Percentiles rank a stretch among this genome's conserved stretches.
Conservation (phyloP, 2,329 filamentous ascomycete genomes). For the Mariannaea elegans region DNA sequence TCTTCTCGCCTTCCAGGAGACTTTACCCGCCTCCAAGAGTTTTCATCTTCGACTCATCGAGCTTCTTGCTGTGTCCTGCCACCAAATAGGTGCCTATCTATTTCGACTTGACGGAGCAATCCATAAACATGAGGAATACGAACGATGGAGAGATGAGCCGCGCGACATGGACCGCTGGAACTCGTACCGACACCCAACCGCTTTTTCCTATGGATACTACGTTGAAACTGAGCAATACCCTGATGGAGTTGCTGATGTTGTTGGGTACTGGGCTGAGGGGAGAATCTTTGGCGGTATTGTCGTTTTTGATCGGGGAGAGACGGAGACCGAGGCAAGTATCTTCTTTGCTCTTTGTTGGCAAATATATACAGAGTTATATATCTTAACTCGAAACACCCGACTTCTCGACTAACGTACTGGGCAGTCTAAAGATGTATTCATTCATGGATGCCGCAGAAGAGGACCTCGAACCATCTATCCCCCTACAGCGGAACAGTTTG, state of each 20-base stretch:
- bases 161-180: background rate
- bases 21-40: background rate
- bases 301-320: slow-evolving; percentile 40
- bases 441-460: background rate
- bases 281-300: slow-evolving; percentile 42
- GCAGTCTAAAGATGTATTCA: slow-evolving; percentile 1
- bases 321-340: slow-evolving; percentile 22
- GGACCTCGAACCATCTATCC: background rate
- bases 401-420: background rate
- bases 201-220: background rate
- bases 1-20: background rate
- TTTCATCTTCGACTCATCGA: slow-evolving; percentile 1
- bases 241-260: slow-evolving; percentile 22
- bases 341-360: background rate
- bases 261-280: slow-evolving; percentile 42
- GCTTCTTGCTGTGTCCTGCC: background rate
- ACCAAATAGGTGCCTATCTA: slow-evolving; percentile 3
- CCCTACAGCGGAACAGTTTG: background rate
- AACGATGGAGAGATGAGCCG: background rate
- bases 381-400: too few species aligned
- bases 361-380: background rate
- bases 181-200: background rate
- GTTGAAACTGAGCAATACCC: slow-evolving; percentile 1
- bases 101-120: background rate
- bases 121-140: background rate